Percentiles rank a stretch among this genome's conserved stretches.
Conservation (phyloP, 441 rosid genomes). For the Hura crepitans region DNA sequence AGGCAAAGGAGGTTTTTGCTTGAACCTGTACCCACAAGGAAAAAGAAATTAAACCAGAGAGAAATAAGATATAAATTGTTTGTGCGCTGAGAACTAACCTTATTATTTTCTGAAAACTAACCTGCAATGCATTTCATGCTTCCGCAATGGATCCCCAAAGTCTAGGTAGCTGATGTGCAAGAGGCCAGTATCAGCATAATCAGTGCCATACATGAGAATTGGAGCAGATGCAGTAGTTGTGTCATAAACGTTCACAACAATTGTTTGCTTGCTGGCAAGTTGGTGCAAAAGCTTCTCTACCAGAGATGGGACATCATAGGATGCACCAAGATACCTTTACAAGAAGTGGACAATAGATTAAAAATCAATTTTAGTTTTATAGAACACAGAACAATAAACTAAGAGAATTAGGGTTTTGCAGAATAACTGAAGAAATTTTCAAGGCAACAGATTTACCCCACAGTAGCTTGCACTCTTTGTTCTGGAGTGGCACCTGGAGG, state of each 20-base stretch:
- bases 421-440: constrained; percentile 12
- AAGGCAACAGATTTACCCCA: constrained; percentile 51
- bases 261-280: constrained; percentile 87
- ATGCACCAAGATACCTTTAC: constrained; percentile 83
- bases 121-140: constrained; percentile 99
- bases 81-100: constrained; percentile 9
- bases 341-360: constrained; percentile 14
- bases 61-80: constrained; percentile 23
- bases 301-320: constrained; percentile 93
- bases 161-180: constrained; percentile 61
- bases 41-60: constrained; percentile 18
- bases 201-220: constrained; percentile 81
- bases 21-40: constrained; percentile 57
- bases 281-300: constrained; percentile 96
- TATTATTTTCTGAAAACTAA: constrained; percentile 29
- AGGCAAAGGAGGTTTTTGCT: constrained; percentile 68
- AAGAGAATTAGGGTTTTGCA: background rate
- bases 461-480: constrained; percentile 65
- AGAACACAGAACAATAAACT: background rate
- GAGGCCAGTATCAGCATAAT: constrained; percentile 59
- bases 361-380: constrained; percentile 16
- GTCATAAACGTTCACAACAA: constrained; percentile 88
- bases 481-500: constrained; percentile 67
- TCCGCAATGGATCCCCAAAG: constrained; percentile 90
- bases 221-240: constrained; percentile 67